Base-by-base conservation (phyloP, 2,329 filamentous ascomycete species). In the Triangularia setosa region DNA sequence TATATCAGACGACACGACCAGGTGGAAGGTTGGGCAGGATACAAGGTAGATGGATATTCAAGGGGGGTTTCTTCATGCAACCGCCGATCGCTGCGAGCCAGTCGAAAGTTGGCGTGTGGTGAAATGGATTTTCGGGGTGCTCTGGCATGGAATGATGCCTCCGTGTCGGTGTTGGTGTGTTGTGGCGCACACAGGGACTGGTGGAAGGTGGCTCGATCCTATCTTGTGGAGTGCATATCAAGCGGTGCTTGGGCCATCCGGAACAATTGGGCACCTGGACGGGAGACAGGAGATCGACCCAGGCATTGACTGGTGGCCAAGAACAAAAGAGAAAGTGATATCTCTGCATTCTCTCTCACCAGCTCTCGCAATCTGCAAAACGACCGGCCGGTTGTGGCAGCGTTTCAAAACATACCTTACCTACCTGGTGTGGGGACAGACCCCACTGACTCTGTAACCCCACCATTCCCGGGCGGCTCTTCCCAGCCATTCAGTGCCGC, bases 21-120 rank as follows among this genome's bases (percentile, higher is more conserved):
- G 53, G 40, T 64, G 65, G 61, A 62, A 44, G 40, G 64, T 60
- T 57, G 35, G 59, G 24, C 24, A 60, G 40, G 40, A 25, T 52
- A 53, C 48, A 28, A 18, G 40, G 40, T 57, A 27, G 28, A 33
- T 53, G 57, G 28, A 33, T 53, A 59, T 54, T 65, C 52, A 64
- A 68, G 69, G 69, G 68, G 66, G n/a, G 21, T 23, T 61, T 23
- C 59, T 69, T 68, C 57, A 70, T 71, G 69, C 69, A 67, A 54
- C 59, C 21, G 61, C 55, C 52, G 27, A 55, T 52, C 21, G 2
- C 27, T 58, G 55, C 55, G 27, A 27, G 55, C 54, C 23, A 57
- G 54, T 27, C 11, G 23, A 14, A 59, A 25, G 48, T 24, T 24
- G 48, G 18, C 18, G 7, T 53, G 52, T 27, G 30, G 16, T 33